Percentiles rank a stretch among this genome's conserved stretches.
These are phyloP conservation scores for Kurtzmaniella quercitrusa DNA, from an alignment of 1,139 yeast genomes.

Conservation along the genomic window DNA sequence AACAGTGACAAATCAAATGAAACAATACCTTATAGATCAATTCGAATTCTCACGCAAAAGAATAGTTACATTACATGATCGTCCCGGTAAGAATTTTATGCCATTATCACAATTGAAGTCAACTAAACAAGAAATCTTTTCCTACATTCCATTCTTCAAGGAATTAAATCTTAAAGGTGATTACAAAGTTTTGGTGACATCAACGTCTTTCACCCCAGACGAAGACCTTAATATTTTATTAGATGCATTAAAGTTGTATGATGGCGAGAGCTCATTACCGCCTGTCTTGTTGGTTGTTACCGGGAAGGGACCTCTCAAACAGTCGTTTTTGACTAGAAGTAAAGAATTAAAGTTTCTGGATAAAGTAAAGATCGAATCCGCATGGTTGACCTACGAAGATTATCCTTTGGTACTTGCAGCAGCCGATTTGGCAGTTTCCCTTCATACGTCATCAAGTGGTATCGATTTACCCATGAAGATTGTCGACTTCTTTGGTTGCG, in stretches of 20 bases:
- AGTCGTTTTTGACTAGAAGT: conserved; percentile 45
- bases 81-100: conserved; percentile 67
- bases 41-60: conserved; percentile 42
- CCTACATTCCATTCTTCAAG: conserved; percentile 37
- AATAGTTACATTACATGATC: conserved; percentile 59
- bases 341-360: conserved; percentile 37
- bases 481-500: conserved; percentile 94
- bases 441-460: conserved; percentile 91
- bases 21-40: conserved; percentile 47
- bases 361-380: conserved; percentile 53
- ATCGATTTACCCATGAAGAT: conserved; percentile 96
- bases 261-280: conserved; percentile 35
- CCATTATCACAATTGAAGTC: conserved; percentile 32
- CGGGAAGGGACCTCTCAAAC: conserved; percentile 87
- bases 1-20: conserved; percentile 80
- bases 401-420: conserved; percentile 72
- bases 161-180: conserved; percentile 21
- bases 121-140: conserved; percentile 31
- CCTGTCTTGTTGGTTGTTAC: conserved; percentile 70
- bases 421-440: conserved; percentile 85
- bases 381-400: conserved; percentile 77
- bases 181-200: conserved; percentile 69
- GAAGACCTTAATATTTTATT: conserved; percentile 76
- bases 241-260: conserved; percentile 64
- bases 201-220: conserved; percentile 95